A percentile compares a stretch with the other conserved stretches of the same genome.
Conservation (phyloP, 1,139 yeast genomes). For the Geotrichum candidum region DNA sequence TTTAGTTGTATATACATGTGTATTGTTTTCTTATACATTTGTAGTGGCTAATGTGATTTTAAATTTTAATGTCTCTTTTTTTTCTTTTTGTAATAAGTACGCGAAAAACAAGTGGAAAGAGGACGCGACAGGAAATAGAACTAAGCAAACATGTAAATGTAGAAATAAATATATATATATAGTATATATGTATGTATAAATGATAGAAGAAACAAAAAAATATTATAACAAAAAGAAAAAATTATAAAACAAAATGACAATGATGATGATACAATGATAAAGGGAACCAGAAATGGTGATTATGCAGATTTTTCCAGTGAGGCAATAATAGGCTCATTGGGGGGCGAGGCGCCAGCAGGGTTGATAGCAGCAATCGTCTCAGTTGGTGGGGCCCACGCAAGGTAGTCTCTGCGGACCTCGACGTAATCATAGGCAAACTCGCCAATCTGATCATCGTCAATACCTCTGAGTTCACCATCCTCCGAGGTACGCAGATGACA, state of each 20-base stretch:
- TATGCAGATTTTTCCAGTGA: background rate
- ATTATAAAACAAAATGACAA: background rate
- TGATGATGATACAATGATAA: background rate
- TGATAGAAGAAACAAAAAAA: background rate
- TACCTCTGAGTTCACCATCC: slow-evolving; percentile 80
- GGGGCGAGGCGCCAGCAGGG: slow-evolving; percentile 4
- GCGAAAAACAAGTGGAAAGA: no score
- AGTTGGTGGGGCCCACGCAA: slow-evolving; percentile 49
- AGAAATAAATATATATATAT: no score
- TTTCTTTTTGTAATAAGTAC: no score
- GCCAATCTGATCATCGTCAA: slow-evolving; percentile 96
- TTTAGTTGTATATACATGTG: background rate
- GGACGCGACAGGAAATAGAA: no score
- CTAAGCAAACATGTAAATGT: no score
- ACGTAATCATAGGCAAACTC: slow-evolving; percentile 98
- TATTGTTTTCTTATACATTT: background rate
- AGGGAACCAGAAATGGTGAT: background rate
- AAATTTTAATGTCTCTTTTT: no score
- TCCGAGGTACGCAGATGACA: slow-evolving; percentile 73
- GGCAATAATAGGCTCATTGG: slow-evolving; percentile 6
- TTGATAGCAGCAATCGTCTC: slow-evolving; percentile 5
- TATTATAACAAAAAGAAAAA: background rate
- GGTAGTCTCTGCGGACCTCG: slow-evolving; percentile 89
- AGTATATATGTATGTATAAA: background rate
- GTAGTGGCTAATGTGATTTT: background rate